These are phyloP conservation scores for Fistulinella staudtii DNA, from an alignment of 1,284 basidiomycete genomes.

Conservation along the genomic window DNA sequence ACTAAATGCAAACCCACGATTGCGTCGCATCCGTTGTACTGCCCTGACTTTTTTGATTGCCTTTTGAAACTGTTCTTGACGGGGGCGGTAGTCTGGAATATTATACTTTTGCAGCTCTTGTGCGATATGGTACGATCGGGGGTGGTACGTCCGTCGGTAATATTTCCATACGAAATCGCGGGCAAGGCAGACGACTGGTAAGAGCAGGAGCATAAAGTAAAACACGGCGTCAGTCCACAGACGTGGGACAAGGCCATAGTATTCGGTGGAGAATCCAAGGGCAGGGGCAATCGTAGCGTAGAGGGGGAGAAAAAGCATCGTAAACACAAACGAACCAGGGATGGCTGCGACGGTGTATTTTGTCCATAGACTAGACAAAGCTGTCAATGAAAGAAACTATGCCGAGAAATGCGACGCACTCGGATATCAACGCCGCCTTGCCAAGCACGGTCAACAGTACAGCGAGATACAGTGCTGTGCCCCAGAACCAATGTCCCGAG, in stretches of 20 bases:
- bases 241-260: constrained; percentile 79
- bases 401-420: constrained; percentile 53
- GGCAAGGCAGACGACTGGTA: constrained; percentile 85
- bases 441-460: constrained; percentile 94
- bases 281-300: constrained; percentile 89
- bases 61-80: constrained; percentile 98
- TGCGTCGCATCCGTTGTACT: constrained; percentile 90
- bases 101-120: constrained; percentile 98
- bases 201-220: constrained; percentile 86
- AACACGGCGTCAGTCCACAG: constrained; percentile 87
- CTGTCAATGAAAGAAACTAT: background rate
- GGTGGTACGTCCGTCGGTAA: constrained; percentile 87
- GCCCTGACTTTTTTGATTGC: constrained; percentile 98
- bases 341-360: constrained; percentile 97
- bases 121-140: constrained; percentile 93
- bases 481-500: constrained; percentile 98
- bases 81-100: constrained; percentile 93
- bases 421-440: constrained; percentile 95
- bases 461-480: constrained; percentile 89
- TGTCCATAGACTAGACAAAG: constrained; percentile 81
- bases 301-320: constrained; percentile 89
- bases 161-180: constrained; percentile 97
- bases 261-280: constrained; percentile 89
- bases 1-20: constrained; percentile 94
- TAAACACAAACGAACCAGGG: constrained; percentile 94